phyloP scores from a whole-genome alignment of 2,329 filamentous ascomycete species.

The Trichophyton verrucosum region DNA sequence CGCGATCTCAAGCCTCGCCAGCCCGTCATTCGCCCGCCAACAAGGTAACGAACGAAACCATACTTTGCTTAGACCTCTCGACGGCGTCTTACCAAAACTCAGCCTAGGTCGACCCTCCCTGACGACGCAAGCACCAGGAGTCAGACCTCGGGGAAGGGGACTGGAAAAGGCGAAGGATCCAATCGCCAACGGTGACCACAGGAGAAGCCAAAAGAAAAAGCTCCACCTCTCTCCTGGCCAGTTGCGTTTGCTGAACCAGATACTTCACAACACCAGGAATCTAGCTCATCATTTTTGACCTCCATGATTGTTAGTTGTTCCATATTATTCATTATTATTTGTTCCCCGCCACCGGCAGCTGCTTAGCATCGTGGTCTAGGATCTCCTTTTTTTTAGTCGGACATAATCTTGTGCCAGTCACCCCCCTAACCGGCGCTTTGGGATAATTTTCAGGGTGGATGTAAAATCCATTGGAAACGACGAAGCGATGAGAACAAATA shows the following conservation, averaged over 20 bases:
- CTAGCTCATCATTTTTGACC: neutral
- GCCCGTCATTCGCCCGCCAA: neutral
- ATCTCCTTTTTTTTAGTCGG: neutral
- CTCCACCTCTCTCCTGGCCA: neutral
- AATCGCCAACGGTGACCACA: neutral
- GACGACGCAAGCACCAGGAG: neutral
- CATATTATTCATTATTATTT: neutral
- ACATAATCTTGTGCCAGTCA: neutral
- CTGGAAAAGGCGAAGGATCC: neutral
- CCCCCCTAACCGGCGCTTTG: neutral
- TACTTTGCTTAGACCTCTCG: neutral
- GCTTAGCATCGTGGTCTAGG: neutral
- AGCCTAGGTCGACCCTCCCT: neutral
- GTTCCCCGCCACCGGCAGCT: neutral
- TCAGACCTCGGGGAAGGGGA: neutral
- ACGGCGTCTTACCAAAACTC: conserved; percentile 4
- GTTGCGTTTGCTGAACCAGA: neutral
- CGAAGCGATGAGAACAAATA: neutral
- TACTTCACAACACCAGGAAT: neutral
- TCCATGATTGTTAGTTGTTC: no score
- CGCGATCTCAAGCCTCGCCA: neutral
- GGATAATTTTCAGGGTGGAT: no score
- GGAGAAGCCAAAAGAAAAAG: neutral
- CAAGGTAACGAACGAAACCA: neutral
- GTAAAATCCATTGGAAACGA: neutral